Evolutionary conservation across 2,329 filamentous ascomycete genomes (phyloP).

Genomic region (Penicillium occitanis): DNA sequence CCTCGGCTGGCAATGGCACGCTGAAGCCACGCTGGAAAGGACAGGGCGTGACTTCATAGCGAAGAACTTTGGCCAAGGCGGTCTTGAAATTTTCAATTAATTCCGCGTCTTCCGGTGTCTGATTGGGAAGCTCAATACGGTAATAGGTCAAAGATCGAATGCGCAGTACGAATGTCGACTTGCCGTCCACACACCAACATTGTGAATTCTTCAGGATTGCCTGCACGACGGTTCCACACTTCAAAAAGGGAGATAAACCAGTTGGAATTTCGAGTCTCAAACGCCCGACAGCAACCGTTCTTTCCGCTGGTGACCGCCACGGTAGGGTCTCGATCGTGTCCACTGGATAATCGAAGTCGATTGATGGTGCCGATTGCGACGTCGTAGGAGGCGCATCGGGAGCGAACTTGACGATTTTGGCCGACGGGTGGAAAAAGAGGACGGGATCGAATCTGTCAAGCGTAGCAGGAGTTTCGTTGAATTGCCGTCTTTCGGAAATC

Average conservation of each 20-base stretch:
- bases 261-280: constrained; percentile 83
- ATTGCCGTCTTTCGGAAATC: constrained; percentile 25
- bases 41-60: constrained; percentile 84
- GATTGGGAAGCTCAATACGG: constrained; percentile 78
- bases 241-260: constrained; percentile 82
- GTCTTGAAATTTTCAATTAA: constrained; percentile 67
- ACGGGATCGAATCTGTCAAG: constrained; percentile 38
- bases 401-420: constrained; percentile 69
- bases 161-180: constrained; percentile 81
- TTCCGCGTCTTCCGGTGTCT: constrained; percentile 61
- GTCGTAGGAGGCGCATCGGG: constrained; percentile 38
- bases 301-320: constrained; percentile 74
- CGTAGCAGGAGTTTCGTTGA: constrained; percentile 30
- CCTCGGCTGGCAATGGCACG: constrained; percentile 69
- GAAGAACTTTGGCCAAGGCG: constrained; percentile 69
- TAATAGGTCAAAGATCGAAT: constrained; percentile 83
- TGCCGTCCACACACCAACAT: constrained; percentile 88
- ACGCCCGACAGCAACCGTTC: constrained; percentile 77
- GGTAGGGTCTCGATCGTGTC: constrained; percentile 64
- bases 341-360: constrained; percentile 50
- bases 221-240: constrained; percentile 78
- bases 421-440: constrained; percentile 70
- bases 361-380: constrained; percentile 44
- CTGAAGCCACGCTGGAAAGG: constrained; percentile 78
- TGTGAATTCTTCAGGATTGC: constrained; percentile 87